Base-by-base conservation (phyloP, 1,284 basidiomycete genomes). In the Testicularia cyperi region DNA sequence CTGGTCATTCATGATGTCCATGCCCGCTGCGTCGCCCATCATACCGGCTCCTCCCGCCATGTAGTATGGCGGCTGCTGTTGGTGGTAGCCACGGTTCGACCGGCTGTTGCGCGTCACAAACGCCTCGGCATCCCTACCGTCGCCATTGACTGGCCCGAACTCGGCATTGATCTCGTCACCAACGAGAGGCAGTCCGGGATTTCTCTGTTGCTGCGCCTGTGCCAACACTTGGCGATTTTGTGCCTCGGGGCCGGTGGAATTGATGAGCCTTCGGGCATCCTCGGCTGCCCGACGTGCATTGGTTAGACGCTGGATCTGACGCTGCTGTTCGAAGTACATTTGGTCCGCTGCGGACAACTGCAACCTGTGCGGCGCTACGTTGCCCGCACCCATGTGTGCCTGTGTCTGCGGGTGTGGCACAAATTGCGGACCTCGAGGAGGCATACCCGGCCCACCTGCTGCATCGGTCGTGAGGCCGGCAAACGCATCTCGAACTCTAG, bases 321-420 rank as follows among this genome's bases (percentile, higher is more conserved):
- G 30, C 12, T 64, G 61, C 26, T 58, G 54, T 13, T 64, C 55
- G 22, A 38, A 58, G 36, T 55, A 54, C 46, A 58, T 34, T 31
- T 58, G 49, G 14, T 63, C 53, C 3, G 53, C 40, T 1, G 44
- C 30, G 3, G 48, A 45, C 19, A 63, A 23, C 29, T 41, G 30
- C 1, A 19, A 4, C 13, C 34, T 16, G 8, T 26, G 28, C 14
- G 39, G 32, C n/a, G 15, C 19, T 3, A n/a, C 29, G 2, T n/a
- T n/a, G n/a, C 15, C 31, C 13, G n/a, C 22, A 6, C 25, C 5
- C 18, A 13, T 12, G 12, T 15, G 13, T 6, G 26, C 25, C 16
- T n/a, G 18, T n/a, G 18, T 19, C 23, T 12, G 15, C 8, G 25
- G 16, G 14, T 6, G 30, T 22, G 6, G n/a, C n/a, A n/a, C n/a